Evolutionary conservation across 768 basidiomycete genomes (phyloP), one percentile per base, ranked within the genome.

Genomic region (Termitomyces sp.): DNA sequence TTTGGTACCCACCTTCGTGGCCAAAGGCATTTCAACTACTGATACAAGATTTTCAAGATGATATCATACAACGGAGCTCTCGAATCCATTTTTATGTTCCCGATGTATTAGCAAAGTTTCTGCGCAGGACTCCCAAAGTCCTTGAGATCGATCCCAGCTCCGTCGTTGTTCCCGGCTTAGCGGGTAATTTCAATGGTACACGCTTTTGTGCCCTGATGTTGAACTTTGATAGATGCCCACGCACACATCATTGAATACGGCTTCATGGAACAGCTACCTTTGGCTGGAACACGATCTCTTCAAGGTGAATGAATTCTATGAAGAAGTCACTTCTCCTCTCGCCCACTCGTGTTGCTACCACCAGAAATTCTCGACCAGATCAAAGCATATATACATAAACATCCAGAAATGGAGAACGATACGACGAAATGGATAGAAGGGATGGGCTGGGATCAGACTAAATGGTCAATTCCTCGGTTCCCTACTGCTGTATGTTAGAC

Each of bases 361-460:
- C 1, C 45, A 88, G 91, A 91, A 49, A 76, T 91, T 11, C 67
- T 90, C 14, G 73, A 78, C 3, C 74, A 77, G 1, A 70, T 93
- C 34, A 83, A 83, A 54, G 59, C 68, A 1, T 85, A 87, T 58
- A 78, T 93, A 53, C 63, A 72, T 4, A 67, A 75, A 0, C 80
- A 83, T 51, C 82, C 87, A 0, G 82, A 83, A 38, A 66, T 87
- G 6, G 65, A 71, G 1, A 65, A 76, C 3, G 78, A 89, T 62
- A 73, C 70, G 2, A 71, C 76, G 3, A 71, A 64, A 5, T 97
- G 92, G 91, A 81, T 97, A 41, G 74, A 85, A 61, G 94, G 93
- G 11, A 81, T 88, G 74, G 95, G 95, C 5, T 98, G 95, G 94
- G 91, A 98, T 64, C 93, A 98, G 69, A 96, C 88, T 1, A 77